phyloP scores from a whole-genome alignment of 495 filamentous ascomycete species.

The Trichoderma virens region DNA sequence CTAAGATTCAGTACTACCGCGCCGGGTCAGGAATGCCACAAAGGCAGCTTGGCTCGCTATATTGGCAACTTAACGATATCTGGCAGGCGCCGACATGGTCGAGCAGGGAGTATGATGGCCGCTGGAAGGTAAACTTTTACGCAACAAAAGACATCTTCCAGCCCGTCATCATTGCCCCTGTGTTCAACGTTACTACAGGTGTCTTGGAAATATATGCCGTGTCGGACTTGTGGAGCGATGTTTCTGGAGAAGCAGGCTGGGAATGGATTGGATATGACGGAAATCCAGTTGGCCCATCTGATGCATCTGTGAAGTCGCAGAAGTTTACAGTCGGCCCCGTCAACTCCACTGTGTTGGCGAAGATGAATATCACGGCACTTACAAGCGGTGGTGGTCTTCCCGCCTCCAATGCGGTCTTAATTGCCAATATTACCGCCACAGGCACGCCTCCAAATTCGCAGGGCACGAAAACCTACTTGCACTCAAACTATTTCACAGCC shows the following conservation, averaged over 20 bases:
- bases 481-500: constrained; percentile 2
- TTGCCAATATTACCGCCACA: constrained; percentile 45
- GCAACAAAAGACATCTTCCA: constrained; percentile 53
- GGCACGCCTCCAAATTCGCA: constrained; percentile 49
- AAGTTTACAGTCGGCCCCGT: constrained; percentile 50
- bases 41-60: constrained; percentile 54
- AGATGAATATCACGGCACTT: constrained; percentile 27
- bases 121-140: constrained; percentile 54
- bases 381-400: constrained; percentile 28
- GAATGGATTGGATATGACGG: constrained; percentile 26
- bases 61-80: constrained; percentile 66
- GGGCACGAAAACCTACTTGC: constrained; percentile 22
- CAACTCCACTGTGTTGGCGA: constrained; percentile 51
- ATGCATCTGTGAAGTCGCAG: constrained; percentile 4
- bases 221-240: constrained; percentile 43
- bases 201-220: constrained; percentile 54
- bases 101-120: constrained; percentile 54
- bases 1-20: constrained; percentile 58
- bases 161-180: constrained; percentile 53
- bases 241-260: constrained; percentile 19
- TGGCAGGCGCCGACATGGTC: constrained; percentile 66
- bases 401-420: constrained; percentile 41
- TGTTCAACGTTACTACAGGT: constrained; percentile 48
- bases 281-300: not conserved
- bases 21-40: constrained; percentile 52